These are phyloP conservation scores for Zygnema circumcarinatum DNA, from an alignment of 139 green algal species.

Conservation along the genomic window DNA sequence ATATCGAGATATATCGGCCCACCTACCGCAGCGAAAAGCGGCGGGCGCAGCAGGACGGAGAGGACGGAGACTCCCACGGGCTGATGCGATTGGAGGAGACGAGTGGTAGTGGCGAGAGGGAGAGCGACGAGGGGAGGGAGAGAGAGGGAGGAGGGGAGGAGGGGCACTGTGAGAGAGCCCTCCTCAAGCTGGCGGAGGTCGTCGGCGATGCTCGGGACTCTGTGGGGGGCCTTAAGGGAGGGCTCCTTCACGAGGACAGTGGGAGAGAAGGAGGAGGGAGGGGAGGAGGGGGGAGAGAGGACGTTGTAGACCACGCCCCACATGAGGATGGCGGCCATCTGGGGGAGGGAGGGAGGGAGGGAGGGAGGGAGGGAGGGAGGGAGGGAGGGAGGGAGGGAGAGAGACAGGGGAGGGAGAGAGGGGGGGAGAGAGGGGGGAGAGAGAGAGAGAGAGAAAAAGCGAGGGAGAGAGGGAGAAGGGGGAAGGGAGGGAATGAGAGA, in stretches of 20 bases:
- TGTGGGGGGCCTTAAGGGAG: not conserved
- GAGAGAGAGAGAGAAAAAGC: not conserved
- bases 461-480: not conserved
- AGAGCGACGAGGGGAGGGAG: not conserved
- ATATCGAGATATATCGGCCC: not conserved
- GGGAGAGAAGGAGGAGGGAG: not conserved
- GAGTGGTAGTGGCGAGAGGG: not conserved
- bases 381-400: not conserved
- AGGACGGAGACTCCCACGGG: not conserved
- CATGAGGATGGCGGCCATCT: conserved; percentile 11
- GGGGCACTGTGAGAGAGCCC: no score
- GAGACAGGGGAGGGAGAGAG: not conserved
- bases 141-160: not conserved
- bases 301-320: conserved; percentile 24
- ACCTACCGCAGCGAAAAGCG: conserved; percentile 33
- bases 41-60: conserved; percentile 27
- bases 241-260: not conserved
- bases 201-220: no score
- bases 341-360: not conserved
- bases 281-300: not conserved
- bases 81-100: not conserved
- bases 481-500: not conserved
- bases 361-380: conserved; percentile 16
- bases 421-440: not conserved
- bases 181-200: no score